Percentiles rank a stretch among this genome's conserved stretches.
These are phyloP conservation scores for Beauveria asiatica DNA, from an alignment of 2,329 filamentous ascomycete genomes.

Conservation along the genomic window DNA sequence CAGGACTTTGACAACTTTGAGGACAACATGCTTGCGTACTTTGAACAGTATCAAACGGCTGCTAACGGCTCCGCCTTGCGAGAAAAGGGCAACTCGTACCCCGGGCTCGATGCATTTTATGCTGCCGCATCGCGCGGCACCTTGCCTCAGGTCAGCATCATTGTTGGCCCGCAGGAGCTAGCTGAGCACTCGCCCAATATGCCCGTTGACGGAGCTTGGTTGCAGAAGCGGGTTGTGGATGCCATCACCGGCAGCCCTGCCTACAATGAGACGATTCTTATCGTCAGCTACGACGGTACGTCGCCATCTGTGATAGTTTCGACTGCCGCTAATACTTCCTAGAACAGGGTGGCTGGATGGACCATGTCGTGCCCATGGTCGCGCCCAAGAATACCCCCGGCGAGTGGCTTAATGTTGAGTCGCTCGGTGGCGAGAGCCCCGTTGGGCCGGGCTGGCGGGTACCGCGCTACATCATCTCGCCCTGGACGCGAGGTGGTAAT, in stretches of 20 bases:
- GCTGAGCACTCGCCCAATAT: constrained; percentile 45
- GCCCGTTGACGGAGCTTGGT: constrained; percentile 46
- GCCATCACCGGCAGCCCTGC: constrained; percentile 38
- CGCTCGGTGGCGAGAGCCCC: constrained; percentile 21
- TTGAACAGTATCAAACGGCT: constrained; percentile 39
- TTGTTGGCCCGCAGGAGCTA: constrained; percentile 46
- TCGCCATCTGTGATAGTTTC: background rate
- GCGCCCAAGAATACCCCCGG: constrained; percentile 37
- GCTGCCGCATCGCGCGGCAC: constrained; percentile 37
- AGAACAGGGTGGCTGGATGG: constrained; percentile 44
- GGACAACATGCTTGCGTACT: constrained; percentile 45
- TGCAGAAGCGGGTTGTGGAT: constrained; percentile 44
- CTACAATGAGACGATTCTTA: constrained; percentile 40
- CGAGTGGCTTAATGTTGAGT: constrained; percentile 40
- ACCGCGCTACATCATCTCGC: constrained; percentile 45
- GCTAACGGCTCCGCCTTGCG: constrained; percentile 29
- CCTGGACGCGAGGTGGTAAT: constrained; percentile 43
- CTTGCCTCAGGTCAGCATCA: constrained; percentile 41
- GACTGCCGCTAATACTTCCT: background rate
- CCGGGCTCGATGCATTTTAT: constrained; percentile 40
- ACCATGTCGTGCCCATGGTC: constrained; percentile 41
- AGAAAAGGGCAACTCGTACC: constrained; percentile 35
- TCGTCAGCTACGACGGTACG: constrained; percentile 39
- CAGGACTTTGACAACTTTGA: constrained; percentile 42
- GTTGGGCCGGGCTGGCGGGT: constrained; percentile 32